A percentile compares a stretch with the other conserved stretches of the same genome.
These are phyloP conservation scores for Thuja plicata DNA, from an alignment of 83 land plant genomes.

Conservation along the genomic window DNA sequence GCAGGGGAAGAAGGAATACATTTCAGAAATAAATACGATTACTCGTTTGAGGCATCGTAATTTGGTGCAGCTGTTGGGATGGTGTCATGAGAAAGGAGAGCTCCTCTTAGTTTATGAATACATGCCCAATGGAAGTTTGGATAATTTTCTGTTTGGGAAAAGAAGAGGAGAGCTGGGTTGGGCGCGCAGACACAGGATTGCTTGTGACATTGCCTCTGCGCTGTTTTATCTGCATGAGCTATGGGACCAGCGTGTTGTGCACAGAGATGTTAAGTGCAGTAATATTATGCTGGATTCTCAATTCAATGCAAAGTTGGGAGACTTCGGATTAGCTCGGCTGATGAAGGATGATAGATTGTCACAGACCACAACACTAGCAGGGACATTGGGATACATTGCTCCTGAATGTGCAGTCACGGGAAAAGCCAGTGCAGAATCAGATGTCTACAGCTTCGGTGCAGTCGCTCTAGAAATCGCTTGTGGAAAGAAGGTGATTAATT, in stretches of 20 bases:
- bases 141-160: slow-evolving; percentile 17
- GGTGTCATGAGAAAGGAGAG: slow-evolving; percentile 29
- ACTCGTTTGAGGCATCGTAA: slow-evolving; percentile 38
- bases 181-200: slow-evolving; percentile 19
- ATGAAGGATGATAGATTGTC: slow-evolving; percentile 25
- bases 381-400: slow-evolving; percentile 27
- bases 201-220: slow-evolving; percentile 30
- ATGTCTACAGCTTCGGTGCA: slow-evolving; percentile 25
- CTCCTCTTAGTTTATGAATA: slow-evolving; percentile 39
- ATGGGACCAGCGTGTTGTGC: slow-evolving; percentile 40
- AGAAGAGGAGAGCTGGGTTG: slow-evolving; percentile 13
- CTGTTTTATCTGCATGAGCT: slow-evolving; percentile 48
- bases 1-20: slow-evolving; percentile 50
- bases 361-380: slow-evolving; percentile 37
- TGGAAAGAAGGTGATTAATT: neutral
- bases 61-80: slow-evolving; percentile 43
- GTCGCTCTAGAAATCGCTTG: slow-evolving; percentile 17
- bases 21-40: slow-evolving; percentile 33
- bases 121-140: slow-evolving; percentile 32
- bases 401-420: slow-evolving; percentile 13
- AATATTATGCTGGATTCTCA: slow-evolving; percentile 16
- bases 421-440: slow-evolving; percentile 11
- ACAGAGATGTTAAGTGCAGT: slow-evolving; percentile 37
- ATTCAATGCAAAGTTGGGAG: slow-evolving; percentile 42
- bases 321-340: slow-evolving; percentile 55